Percentiles rank a stretch among this genome's conserved stretches.
phyloP scores from a whole-genome alignment of 2,329 filamentous ascomycete species.

The Trichoderma afroharzianum region DNA sequence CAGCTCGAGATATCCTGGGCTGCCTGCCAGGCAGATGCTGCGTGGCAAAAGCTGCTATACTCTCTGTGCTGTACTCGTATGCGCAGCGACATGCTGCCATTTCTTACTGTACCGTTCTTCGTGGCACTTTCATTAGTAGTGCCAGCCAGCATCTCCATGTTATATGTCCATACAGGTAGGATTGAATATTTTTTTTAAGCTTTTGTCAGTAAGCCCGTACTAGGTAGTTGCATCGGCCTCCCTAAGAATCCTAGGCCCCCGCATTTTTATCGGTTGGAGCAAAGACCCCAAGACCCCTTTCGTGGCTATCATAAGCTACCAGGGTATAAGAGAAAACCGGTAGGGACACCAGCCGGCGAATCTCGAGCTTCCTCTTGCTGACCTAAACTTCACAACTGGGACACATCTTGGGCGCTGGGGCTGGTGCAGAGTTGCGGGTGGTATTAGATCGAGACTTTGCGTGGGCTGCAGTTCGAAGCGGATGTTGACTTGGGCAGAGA shows the following conservation, averaged over 20 bases:
- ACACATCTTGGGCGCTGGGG: background rate
- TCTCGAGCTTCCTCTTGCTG: background rate
- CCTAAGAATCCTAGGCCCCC: background rate
- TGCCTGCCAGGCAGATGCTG: background rate
- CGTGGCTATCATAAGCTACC: background rate
- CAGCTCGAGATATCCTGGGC: background rate
- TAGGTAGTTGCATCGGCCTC: background rate
- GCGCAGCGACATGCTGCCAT: background rate
- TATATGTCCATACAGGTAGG: background rate
- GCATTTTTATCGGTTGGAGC: background rate
- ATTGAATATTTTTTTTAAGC: background rate
- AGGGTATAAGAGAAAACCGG: background rate
- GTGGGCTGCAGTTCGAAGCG: background rate
- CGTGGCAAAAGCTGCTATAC: background rate
- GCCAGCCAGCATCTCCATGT: background rate
- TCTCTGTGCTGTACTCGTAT: background rate
- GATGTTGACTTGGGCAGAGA: background rate
- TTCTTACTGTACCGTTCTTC: background rate
- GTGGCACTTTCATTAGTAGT: background rate
- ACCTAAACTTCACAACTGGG: background rate
- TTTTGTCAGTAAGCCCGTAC: background rate
- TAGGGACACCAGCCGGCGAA: background rate
- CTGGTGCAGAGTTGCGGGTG: background rate
- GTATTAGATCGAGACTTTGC: background rate
- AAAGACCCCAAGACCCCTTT: background rate